phyloP scores from a whole-genome alignment of 805 yeast species.

The Saturnispora halmiae region DNA sequence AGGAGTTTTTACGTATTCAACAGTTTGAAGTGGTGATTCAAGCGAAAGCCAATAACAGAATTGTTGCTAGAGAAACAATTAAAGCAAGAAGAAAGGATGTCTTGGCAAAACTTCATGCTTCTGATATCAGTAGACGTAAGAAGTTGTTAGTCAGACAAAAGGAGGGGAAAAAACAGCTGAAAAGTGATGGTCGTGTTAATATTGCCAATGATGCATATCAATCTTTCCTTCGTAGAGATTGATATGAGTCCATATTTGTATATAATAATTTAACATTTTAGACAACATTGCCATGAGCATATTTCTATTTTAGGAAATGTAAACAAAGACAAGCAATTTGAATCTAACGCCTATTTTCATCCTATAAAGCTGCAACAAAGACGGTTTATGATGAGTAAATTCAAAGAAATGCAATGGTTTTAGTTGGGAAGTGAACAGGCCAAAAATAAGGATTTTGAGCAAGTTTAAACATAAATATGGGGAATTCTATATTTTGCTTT shows the following conservation, averaged over 20 bases:
- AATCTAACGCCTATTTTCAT: too few species aligned
- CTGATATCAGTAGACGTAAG: slow-evolving; percentile 84
- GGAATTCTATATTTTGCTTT: too few species aligned
- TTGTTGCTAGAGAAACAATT: slow-evolving; percentile 86
- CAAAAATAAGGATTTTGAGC: too few species aligned
- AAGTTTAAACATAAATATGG: too few species aligned
- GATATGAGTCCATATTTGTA: not conserved
- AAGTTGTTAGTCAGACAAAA: slow-evolving; percentile 82
- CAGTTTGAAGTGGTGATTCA: slow-evolving; percentile 89
- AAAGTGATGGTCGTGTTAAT: slow-evolving; percentile 65
- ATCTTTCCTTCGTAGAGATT: slow-evolving; percentile 52
- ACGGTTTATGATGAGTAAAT: too few species aligned
- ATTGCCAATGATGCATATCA: slow-evolving; percentile 84
- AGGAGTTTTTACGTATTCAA: slow-evolving; percentile 70
- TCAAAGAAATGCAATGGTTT: too few species aligned
- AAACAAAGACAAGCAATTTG: slow-evolving; percentile 1
- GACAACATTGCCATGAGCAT: slow-evolving; percentile 2
- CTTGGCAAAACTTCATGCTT: slow-evolving; percentile 86
- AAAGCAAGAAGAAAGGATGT: slow-evolving; percentile 93
- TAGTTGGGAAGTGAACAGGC: too few species aligned
- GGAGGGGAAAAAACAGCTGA: slow-evolving; percentile 85
- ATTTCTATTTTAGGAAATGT: not conserved
- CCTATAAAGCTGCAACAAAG: not conserved
- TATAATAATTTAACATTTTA: not conserved
- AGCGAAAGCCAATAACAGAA: slow-evolving; percentile 71